Base-by-base conservation (phyloP, 768 basidiomycete genomes). In the Coprinopsis strossmayeri region DNA sequence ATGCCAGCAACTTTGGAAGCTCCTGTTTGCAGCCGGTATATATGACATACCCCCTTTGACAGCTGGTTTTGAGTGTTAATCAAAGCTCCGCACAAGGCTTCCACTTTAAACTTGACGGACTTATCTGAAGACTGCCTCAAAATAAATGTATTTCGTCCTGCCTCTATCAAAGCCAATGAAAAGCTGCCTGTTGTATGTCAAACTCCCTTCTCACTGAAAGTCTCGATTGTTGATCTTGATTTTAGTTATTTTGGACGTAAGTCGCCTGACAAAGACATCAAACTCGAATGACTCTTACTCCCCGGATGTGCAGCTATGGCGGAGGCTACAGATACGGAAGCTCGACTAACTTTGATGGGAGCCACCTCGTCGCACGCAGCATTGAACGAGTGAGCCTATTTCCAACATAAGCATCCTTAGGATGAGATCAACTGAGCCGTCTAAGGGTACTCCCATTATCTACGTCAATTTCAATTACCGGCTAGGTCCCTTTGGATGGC, bases 121-220 rank as follows among this genome's bases (percentile, higher is more conserved):
- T 24, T 61, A 34, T 76, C 77, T 18, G 80, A 83, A 58, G 79
- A 82, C 53, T 82, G 79, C 55, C 61, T 84, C 40, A 78, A 77
- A n/a, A 64, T 82, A 45, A 81, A 82, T 54, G 62, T 84, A 3
- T 77, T 76, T 48, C 64, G 77, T n/a, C 80, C 81, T 0, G 63
- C 70, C 0, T 69, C 69, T 11, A 45, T 61, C 7, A 37, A 34
- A 4, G 2, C 55, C 1, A 55, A 57, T 46, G 60, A 62, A 3
- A 62, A 60, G 37, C 58, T 75, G 5, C 72, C 73, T 12, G 66
- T 75, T 39, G 70, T 72, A 48, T 54, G 67, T 56, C 21, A 20
- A 38, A 32, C 17, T 38, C 17, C 30, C 9, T 17, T 15, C 34
- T 47, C n/a, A 3, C n/a, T 18, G 4, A 35, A 18, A 15, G 28